Conservation (phyloP, 169 alveolate species). For the Plasmodium knowlesi region DNA sequence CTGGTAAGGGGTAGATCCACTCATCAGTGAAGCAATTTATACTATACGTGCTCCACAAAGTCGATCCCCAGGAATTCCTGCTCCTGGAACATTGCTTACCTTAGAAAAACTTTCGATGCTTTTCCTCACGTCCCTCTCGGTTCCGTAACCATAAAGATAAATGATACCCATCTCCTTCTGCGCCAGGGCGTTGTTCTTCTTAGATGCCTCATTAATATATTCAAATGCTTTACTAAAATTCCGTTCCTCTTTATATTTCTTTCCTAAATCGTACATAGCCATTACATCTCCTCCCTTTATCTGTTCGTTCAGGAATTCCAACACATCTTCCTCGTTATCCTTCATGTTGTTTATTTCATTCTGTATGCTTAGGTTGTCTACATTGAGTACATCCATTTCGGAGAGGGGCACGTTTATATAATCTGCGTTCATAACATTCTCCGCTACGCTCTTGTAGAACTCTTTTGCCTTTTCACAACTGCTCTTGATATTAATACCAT, state of each 20-base stretch:
- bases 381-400: slow-evolving; percentile 35
- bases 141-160: slow-evolving; percentile 63
- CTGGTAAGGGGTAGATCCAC: no score
- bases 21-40: neutral
- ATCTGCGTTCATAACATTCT: slow-evolving; percentile 64
- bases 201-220: slow-evolving; percentile 69
- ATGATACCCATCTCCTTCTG: slow-evolving; percentile 62
- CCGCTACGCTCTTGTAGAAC: slow-evolving; percentile 50
- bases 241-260: slow-evolving; percentile 72
- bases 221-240: slow-evolving; percentile 60
- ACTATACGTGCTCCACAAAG: neutral
- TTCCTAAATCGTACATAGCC: slow-evolving; percentile 74
- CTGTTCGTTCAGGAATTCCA: slow-evolving; percentile 69
- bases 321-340: slow-evolving; percentile 71
- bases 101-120: slow-evolving; percentile 62
- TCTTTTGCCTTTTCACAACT: slow-evolving; percentile 52
- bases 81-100: neutral
- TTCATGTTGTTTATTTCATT: slow-evolving; percentile 60
- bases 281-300: slow-evolving; percentile 73
- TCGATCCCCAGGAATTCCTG: no score
- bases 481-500: slow-evolving; percentile 32
- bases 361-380: slow-evolving; percentile 55
- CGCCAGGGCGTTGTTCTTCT: slow-evolving; percentile 65
- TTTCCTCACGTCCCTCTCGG: slow-evolving; percentile 21
- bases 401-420: slow-evolving; percentile 67